These are phyloP conservation scores for Phytophthora cactorum DNA, from an alignment of 352 stramenopile species.

Conservation along the genomic window DNA sequence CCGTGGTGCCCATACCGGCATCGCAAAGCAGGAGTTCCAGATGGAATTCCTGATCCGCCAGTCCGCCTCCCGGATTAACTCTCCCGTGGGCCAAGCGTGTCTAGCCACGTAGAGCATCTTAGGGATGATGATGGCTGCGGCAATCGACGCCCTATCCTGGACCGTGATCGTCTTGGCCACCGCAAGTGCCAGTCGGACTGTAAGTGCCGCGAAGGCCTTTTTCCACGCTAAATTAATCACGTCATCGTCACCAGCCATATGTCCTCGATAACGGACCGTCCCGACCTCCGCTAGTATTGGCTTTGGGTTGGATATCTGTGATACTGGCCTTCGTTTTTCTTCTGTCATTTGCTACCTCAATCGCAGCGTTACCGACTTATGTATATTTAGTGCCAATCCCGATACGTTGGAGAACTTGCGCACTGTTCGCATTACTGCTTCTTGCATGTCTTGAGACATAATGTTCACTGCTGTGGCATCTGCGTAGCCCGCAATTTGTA, in stretches of 20 bases:
- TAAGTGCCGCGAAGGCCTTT: background rate
- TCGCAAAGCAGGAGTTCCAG: background rate
- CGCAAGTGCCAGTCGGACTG: background rate
- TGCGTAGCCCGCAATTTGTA: slow-evolving; percentile 1
- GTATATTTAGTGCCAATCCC: background rate
- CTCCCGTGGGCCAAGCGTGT: slow-evolving; percentile 5
- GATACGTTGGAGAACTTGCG: background rate
- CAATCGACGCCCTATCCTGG: background rate
- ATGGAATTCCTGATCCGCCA: background rate
- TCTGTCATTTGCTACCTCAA: background rate
- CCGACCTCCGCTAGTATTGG: no score
- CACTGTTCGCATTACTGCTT: background rate
- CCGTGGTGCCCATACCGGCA: background rate
- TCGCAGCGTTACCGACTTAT: background rate
- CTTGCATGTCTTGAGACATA: background rate
- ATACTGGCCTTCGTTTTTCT: no score
- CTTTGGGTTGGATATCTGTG: no score
- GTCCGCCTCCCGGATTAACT: background rate
- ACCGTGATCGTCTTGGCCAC: slow-evolving; percentile 1
- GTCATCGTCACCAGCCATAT: no score
- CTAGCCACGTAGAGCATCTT: background rate
- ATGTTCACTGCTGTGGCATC: slow-evolving; percentile 11
- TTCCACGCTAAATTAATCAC: background rate
- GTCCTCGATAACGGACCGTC: no score
- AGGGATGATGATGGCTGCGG: slow-evolving; percentile 2